A percentile compares a stretch with the other conserved stretches of the same genome.
Conservation (phyloP, 495 filamentous ascomycete genomes). For the Aspergillus funiculosus region DNA sequence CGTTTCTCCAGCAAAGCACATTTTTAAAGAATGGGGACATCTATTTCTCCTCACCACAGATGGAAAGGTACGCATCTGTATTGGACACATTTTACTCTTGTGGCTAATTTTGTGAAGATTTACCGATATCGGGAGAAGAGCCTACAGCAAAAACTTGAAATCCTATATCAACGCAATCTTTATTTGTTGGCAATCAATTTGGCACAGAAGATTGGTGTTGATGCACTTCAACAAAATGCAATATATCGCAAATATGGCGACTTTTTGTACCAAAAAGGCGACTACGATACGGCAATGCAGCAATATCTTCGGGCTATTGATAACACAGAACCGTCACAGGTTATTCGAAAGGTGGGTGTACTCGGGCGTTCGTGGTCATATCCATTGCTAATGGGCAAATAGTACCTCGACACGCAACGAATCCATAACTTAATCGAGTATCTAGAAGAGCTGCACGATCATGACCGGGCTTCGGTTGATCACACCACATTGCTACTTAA, state of each 20-base stretch:
- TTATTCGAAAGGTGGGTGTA: slow-evolving; percentile 72
- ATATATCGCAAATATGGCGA: slow-evolving; percentile 95
- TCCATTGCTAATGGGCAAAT: slow-evolving; percentile 19
- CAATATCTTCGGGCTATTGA: slow-evolving; percentile 96
- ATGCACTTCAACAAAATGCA: slow-evolving; percentile 72
- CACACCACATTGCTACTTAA: slow-evolving; percentile 93
- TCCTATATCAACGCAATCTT: slow-evolving; percentile 89
- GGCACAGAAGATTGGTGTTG: slow-evolving; percentile 79
- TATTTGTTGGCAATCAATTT: slow-evolving; percentile 89
- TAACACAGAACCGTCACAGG: slow-evolving; percentile 88
- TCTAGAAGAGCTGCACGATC: slow-evolving; percentile 91
- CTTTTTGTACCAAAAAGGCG: slow-evolving; percentile 87
- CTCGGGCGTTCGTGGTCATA: not conserved
- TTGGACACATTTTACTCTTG: not conserved
- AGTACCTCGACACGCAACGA: slow-evolving; percentile 91
- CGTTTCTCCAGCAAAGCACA: slow-evolving; percentile 65
- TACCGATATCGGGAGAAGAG: slow-evolving; percentile 89
- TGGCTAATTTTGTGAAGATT: slow-evolving; percentile 46
- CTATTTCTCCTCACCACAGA: slow-evolving; percentile 82
- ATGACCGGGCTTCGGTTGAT: slow-evolving; percentile 88
- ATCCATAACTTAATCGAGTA: slow-evolving; percentile 98
- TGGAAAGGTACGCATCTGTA: slow-evolving; percentile 68
- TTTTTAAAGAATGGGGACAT: slow-evolving; percentile 88
- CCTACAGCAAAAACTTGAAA: slow-evolving; percentile 83
- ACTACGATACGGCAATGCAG: slow-evolving; percentile 96